phyloP scores from a whole-genome alignment of 306 rosid species.

The Trifolium subterraneum region DNA sequence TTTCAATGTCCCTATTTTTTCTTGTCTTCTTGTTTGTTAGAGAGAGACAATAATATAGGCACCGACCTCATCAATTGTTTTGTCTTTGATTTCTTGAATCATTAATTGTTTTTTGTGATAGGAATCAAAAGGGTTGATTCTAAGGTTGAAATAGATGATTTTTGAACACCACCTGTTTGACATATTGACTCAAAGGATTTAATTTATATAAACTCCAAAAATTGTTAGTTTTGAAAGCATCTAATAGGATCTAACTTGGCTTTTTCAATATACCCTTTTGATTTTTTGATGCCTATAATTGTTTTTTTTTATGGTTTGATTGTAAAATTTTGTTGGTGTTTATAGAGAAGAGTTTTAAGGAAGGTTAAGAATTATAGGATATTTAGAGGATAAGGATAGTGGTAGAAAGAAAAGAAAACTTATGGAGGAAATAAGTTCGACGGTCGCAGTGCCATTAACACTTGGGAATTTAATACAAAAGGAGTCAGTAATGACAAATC shows the following conservation, averaged over 20 bases:
- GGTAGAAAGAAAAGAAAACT: conserved; percentile 36
- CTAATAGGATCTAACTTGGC: conserved; percentile 2
- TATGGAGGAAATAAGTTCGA: conserved; percentile 67
- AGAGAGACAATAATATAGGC: conserved; percentile 46
- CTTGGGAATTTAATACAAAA: conserved; percentile 59
- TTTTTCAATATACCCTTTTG: conserved; percentile 16
- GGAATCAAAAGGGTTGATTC: conserved; percentile 49
- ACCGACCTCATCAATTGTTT: conserved; percentile 40
- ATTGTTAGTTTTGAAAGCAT: conserved; percentile 32
- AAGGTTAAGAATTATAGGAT: conserved; percentile 29
- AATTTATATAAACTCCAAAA: conserved; percentile 38
- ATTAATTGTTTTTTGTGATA: conserved; percentile 42
- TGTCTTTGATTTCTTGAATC: conserved; percentile 47
- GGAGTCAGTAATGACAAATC: conserved; percentile 58
- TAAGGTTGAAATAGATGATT: conserved; percentile 45
- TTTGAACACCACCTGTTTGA: conserved; percentile 38
- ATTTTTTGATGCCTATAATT: conserved; percentile 35
- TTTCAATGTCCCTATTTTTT: conserved; percentile 47
- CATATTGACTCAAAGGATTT: conserved; percentile 22
- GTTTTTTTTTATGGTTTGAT: conserved; percentile 5
- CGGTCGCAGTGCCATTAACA: conserved; percentile 65
- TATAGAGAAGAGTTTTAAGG: conserved; percentile 30
- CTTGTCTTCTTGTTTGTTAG: conserved; percentile 47
- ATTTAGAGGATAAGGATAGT: conserved; percentile 46
- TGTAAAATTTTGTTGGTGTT: conserved; percentile 7